phyloP scores from a whole-genome alignment of 2,329 filamentous ascomycete species.

The Mollisiaceae sp. region DNA sequence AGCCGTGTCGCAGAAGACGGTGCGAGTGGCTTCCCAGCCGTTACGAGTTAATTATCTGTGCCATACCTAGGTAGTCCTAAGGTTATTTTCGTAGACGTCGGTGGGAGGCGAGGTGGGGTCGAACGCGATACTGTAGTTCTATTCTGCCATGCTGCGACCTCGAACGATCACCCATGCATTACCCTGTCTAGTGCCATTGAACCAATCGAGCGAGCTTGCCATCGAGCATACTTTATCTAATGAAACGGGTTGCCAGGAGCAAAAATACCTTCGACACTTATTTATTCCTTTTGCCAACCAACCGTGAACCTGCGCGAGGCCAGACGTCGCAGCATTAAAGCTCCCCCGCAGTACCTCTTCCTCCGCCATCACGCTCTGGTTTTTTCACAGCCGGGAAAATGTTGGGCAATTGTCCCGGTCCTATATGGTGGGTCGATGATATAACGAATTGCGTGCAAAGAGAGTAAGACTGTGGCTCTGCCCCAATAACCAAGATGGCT shows the following conservation, averaged over 20 bases:
- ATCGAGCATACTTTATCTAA: conserved; percentile 1
- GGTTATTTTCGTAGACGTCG: not conserved
- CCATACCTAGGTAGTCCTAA: too few relatives aligned
- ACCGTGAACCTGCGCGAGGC: conserved; percentile 1
- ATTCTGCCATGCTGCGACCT: conserved; percentile 5
- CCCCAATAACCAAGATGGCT: conserved; percentile 23
- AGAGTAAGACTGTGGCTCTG: conserved; percentile 62
- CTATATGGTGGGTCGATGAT: conserved; percentile 66
- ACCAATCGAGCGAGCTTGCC: conserved; percentile 4
- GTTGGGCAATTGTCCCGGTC: conserved; percentile 40
- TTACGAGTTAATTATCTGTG: not conserved
- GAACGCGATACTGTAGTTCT: not conserved
- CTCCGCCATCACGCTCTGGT: not conserved
- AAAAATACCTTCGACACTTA: conserved; percentile 1
- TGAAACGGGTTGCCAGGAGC: not conserved
- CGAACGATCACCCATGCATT: conserved; percentile 1
- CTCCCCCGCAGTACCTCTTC: not conserved
- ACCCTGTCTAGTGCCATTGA: not conserved
- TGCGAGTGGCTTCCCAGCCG: conserved; percentile 3
- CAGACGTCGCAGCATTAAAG: conserved; percentile 11
- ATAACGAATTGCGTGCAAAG: conserved; percentile 66
- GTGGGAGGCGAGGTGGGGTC: not conserved
- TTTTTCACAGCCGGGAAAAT: conserved; percentile 21
- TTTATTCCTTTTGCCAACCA: not conserved
- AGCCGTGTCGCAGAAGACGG: not conserved